These are phyloP conservation scores for Dianthus caryophyllus DNA, from an alignment of 148 eudicot genomes.

Conservation along the genomic window DNA sequence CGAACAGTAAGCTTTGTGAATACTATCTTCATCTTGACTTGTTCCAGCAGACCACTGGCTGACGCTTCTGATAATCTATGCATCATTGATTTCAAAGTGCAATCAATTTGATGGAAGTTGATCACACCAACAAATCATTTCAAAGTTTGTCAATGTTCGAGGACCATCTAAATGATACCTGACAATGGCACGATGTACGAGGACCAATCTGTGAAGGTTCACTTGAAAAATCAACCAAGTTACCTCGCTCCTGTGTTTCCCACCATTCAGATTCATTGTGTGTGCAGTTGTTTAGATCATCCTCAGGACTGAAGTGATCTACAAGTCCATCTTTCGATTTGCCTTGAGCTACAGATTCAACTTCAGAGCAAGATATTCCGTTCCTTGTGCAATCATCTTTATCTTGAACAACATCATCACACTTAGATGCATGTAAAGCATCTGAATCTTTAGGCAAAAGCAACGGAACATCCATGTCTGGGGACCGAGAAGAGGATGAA, in stretches of 20 bases:
- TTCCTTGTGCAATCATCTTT: constrained; percentile 34
- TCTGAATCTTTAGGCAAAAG: constrained; percentile 86
- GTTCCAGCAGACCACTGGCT: constrained; percentile 99
- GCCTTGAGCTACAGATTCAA: constrained; percentile 45
- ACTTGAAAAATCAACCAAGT: constrained; percentile 48
- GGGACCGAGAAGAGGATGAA: constrained; percentile 53
- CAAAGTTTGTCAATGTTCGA: not conserved
- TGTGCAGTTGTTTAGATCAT: constrained; percentile 21
- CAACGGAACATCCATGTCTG: constrained; percentile 74
- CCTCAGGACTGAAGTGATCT: constrained; percentile 36
- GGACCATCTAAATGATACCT: constrained; percentile 48
- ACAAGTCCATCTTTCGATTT: constrained; percentile 41
- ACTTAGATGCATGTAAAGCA: constrained; percentile 34
- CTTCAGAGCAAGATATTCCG: constrained; percentile 38
- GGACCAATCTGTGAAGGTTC: constrained; percentile 88
- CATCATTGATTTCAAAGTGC: constrained; percentile 10
- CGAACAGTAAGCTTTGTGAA: constrained; percentile 87
- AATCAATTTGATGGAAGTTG: not conserved
- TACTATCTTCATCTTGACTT: constrained; percentile 92
- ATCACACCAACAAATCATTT: not conserved
- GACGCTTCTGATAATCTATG: constrained; percentile 83
- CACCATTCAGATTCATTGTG: constrained; percentile 58
- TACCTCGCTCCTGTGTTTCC: constrained; percentile 71
- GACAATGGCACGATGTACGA: constrained; percentile 84
- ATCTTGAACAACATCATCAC: constrained; percentile 29